Conservation (phyloP, 2,329 filamentous ascomycete species). For the Penicillium italicum region DNA sequence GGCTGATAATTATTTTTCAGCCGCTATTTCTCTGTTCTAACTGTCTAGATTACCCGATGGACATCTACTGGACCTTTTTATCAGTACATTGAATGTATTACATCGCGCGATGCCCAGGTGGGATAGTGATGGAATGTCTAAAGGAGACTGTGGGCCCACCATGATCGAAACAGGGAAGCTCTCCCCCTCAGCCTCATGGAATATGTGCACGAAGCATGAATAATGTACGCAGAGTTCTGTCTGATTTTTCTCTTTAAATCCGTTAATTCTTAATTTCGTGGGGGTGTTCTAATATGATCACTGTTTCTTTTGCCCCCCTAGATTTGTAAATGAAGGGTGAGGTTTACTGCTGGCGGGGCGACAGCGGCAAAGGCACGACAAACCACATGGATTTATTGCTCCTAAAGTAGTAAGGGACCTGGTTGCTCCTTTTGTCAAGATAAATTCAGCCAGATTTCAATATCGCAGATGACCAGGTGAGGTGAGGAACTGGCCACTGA, state of each 20-base stretch:
- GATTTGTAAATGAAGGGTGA: conserved; percentile 25
- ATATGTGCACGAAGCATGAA: neutral
- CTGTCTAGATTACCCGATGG: neutral
- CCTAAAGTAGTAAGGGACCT: neutral
- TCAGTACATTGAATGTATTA: no score
- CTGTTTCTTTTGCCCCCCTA: conserved; percentile 40
- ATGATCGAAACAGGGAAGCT: neutral
- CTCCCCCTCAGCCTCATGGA: neutral
- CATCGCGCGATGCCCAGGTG: no score
- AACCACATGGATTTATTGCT: neutral
- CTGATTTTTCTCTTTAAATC: neutral
- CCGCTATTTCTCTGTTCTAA: neutral
- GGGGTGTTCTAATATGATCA: conserved; percentile 4
- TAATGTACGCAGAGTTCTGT: neutral
- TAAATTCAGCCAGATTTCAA: neutral
- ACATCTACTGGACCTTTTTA: neutral
- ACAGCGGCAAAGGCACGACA: no score
- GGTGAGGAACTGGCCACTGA: neutral
- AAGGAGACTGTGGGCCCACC: neutral
- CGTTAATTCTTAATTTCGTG: no score
- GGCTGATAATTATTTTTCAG: neutral
- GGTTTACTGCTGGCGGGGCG: neutral
- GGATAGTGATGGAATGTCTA: neutral
- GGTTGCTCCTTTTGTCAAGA: neutral
- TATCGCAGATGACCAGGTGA: neutral